A percentile compares a stretch with the other conserved stretches of the same genome.
phyloP scores from a whole-genome alignment of 1,284 basidiomycete genomes.

The Moesziomyces antarcticus region DNA sequence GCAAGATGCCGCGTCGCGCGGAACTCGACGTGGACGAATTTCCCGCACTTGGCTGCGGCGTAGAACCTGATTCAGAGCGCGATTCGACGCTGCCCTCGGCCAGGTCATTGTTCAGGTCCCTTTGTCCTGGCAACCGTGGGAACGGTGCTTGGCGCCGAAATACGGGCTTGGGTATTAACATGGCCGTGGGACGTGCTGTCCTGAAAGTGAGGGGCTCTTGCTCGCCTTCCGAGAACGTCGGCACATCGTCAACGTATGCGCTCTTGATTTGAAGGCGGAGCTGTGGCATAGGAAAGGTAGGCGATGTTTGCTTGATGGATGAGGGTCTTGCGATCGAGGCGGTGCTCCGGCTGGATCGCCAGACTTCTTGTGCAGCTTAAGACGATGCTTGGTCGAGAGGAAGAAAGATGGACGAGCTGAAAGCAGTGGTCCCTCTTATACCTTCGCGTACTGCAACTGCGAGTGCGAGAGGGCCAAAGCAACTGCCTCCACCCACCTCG shows the following conservation, averaged over 20 bases:
- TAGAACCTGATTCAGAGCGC: background rate
- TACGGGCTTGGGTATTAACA: constrained; percentile 7
- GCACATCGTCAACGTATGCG: constrained; percentile 14
- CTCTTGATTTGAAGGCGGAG: constrained; percentile 12
- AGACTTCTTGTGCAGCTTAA: too few species aligned
- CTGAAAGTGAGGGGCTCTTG: constrained; percentile 10
- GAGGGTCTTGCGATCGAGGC: background rate
- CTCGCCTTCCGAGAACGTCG: background rate
- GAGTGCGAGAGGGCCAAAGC: too few species aligned
- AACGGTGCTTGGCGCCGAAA: background rate
- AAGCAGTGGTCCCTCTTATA: too few species aligned
- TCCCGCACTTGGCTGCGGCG: background rate
- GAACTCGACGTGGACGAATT: too few species aligned
- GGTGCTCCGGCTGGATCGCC: background rate
- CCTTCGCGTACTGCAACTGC: too few species aligned
- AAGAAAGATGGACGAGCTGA: too few species aligned
- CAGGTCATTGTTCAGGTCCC: background rate
- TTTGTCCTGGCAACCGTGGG: background rate
- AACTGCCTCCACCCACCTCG: too few species aligned
- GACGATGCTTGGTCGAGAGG: too few species aligned
- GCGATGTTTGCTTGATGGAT: background rate
- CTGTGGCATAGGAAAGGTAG: background rate
- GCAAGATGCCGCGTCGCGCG: too few species aligned
- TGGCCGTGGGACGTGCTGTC: background rate
- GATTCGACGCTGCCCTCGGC: background rate